Evolutionary conservation across 2,329 filamentous ascomycete species (phyloP).

Genomic region (Stagonosporopsis cucurbitacearum): DNA sequence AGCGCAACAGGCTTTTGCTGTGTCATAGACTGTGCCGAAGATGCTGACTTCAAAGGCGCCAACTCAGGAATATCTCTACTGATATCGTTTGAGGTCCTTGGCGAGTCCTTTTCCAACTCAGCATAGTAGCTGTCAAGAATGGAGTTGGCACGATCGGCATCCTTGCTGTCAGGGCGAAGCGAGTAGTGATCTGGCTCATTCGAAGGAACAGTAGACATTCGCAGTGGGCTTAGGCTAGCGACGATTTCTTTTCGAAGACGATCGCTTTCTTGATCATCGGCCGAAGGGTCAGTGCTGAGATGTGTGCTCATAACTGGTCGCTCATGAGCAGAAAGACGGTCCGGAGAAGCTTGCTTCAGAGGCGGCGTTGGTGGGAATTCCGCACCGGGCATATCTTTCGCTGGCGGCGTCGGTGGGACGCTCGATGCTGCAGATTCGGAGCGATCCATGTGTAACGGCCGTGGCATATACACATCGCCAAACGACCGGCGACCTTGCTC

Average conservation of each 20-base stretch:
- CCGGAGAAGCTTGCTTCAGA: slow-evolving; percentile 50
- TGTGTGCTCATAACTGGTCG: slow-evolving; percentile 40
- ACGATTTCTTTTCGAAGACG: slow-evolving; percentile 76
- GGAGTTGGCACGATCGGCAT: slow-evolving; percentile 62
- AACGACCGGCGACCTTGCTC: slow-evolving; percentile 13
- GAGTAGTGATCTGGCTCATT: slow-evolving; percentile 31
- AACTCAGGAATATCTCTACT: slow-evolving; percentile 12
- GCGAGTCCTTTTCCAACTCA: slow-evolving; percentile 53
- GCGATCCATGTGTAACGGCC: slow-evolving; percentile 49
- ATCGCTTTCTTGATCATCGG: slow-evolving; percentile 72
- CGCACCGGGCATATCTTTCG: slow-evolving; percentile 51
- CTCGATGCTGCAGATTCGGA: slow-evolving; percentile 46
- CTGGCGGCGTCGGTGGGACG: slow-evolving; percentile 55
- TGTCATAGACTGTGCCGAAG: slow-evolving; percentile 21
- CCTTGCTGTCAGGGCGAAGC: slow-evolving; percentile 32
- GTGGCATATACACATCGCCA: slow-evolving; percentile 47
- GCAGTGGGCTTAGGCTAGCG: slow-evolving; percentile 62
- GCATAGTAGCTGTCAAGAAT: slow-evolving; percentile 70
- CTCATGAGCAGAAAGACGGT: slow-evolving; percentile 22
- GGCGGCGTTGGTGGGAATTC: slow-evolving; percentile 39
- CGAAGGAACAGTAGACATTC: slow-evolving; percentile 24
- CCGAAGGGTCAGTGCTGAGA: slow-evolving; percentile 59
- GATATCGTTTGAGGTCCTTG: slow-evolving; percentile 36
- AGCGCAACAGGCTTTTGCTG: slow-evolving; percentile 27
- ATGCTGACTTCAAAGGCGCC: slow-evolving; percentile 13